Evolutionary conservation across 495 filamentous ascomycete species (phyloP).

Genomic region (Cercophora sp.): DNA sequence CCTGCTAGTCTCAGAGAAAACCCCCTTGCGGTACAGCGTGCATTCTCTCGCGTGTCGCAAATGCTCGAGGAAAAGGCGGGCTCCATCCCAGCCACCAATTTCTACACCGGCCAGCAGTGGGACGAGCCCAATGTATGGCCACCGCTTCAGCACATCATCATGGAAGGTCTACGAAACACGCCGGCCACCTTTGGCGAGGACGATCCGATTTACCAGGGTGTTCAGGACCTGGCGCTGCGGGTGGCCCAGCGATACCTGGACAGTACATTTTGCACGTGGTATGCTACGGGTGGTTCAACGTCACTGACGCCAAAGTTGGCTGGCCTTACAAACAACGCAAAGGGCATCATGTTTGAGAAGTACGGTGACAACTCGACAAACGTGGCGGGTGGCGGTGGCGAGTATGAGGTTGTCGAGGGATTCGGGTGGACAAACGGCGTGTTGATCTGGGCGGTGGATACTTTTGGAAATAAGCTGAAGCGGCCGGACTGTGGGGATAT

Average conservation of each 20-base stretch:
- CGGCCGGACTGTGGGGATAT: constrained; percentile 43
- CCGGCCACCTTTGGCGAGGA: constrained; percentile 41
- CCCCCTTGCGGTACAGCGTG: constrained; percentile 41
- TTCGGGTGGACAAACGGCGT: constrained; percentile 53
- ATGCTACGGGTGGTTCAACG: constrained; percentile 45
- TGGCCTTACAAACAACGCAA: constrained; percentile 31
- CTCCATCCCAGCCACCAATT: constrained; percentile 43
- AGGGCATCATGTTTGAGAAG: constrained; percentile 50
- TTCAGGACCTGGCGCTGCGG: constrained; percentile 36
- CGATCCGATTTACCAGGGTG: constrained; percentile 39
- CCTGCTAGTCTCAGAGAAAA: constrained; percentile 39
- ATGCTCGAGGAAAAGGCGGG: constrained; percentile 36
- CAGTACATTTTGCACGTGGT: constrained; percentile 50
- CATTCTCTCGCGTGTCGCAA: constrained; percentile 32
- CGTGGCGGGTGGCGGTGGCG: constrained; percentile 45
- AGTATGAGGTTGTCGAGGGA: constrained; percentile 50
- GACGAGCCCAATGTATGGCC: constrained; percentile 53
- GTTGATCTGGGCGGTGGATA: constrained; percentile 46
- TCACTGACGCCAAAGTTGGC: constrained; percentile 38
- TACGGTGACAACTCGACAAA: constrained; percentile 45
- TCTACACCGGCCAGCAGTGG: constrained; percentile 47
- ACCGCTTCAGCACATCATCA: constrained; percentile 43
- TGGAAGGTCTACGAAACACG: constrained; percentile 44
- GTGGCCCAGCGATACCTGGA: constrained; percentile 49
- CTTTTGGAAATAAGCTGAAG: constrained; percentile 38